phyloP scores from a whole-genome alignment of 768 basidiomycete genomes.

The Phlebiopsis gigantea region DNA sequence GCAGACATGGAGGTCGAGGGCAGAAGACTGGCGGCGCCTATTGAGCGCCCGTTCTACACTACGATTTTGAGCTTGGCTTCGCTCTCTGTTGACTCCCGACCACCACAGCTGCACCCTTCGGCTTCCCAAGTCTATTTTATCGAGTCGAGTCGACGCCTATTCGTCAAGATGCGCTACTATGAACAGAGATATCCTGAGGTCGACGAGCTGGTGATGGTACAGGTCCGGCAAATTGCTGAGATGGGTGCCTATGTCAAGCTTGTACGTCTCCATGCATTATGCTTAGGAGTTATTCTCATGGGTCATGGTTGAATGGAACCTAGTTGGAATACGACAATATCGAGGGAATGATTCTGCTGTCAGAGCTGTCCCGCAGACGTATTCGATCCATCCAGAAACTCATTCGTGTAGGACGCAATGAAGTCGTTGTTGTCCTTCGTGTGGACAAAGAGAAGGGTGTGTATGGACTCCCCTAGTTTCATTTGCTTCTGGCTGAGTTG shows the following conservation, averaged over 20 bases:
- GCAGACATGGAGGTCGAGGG: constrained; percentile 43
- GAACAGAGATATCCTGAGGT: constrained; percentile 92
- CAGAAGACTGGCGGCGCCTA: neutral
- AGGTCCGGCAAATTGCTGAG: constrained; percentile 97
- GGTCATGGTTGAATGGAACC: constrained; percentile 6
- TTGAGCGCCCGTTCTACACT: neutral
- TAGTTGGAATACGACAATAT: constrained; percentile 99
- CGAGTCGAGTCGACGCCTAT: neutral
- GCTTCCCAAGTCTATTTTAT: neutral
- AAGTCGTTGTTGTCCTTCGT: constrained; percentile 95
- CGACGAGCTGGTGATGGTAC: constrained; percentile 99
- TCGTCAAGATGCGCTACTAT: constrained; percentile 76
- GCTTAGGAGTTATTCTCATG: neutral
- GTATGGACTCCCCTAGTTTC: constrained; percentile 14
- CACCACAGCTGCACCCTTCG: neutral
- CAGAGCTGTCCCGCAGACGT: constrained; percentile 92
- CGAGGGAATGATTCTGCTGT: constrained; percentile 99
- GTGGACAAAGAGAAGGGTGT: constrained; percentile 99
- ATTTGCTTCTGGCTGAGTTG: neutral
- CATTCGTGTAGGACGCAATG: constrained; percentile 95
- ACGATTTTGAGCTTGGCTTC: neutral
- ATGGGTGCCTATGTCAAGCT: constrained; percentile 99
- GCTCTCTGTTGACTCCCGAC: neutral
- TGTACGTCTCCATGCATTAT: constrained; percentile 41
- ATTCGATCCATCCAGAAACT: constrained; percentile 97